A percentile compares a stretch with the other conserved stretches of the same genome.
Conservation (phyloP, 116 monocot genomes). For the Papilionanthe hybrid region DNA sequence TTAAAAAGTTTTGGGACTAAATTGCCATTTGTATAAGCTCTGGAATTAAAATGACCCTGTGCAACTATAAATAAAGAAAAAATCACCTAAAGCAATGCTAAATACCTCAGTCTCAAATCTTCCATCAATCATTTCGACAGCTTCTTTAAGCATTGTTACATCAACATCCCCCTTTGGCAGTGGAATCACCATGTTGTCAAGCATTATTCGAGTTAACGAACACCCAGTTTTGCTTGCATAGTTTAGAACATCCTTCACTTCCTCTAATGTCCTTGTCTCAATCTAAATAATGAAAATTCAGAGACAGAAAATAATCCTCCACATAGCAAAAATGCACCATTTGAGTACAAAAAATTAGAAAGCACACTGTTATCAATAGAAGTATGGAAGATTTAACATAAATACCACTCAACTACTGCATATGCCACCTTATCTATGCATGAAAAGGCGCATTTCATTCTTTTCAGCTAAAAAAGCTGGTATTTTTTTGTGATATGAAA, state of each 20-base stretch:
- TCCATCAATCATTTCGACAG: constrained; percentile 68
- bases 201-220: constrained; percentile 84
- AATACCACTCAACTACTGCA: too few relatives aligned
- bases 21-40: too few relatives aligned
- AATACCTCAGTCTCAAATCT: constrained; percentile 94
- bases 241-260: constrained; percentile 71
- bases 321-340: not conserved
- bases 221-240: constrained; percentile 68
- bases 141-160: constrained; percentile 87
- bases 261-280: constrained; percentile 90
- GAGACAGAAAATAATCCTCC: not conserved
- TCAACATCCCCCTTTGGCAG: constrained; percentile 75
- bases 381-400: too few relatives aligned
- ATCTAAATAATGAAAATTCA: constrained; percentile 36
- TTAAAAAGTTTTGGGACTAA: not conserved
- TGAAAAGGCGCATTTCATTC: too few relatives aligned
- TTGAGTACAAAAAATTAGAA: not conserved
- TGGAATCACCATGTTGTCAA: constrained; percentile 97
- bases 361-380: not conserved
- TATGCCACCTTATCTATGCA: too few relatives aligned
- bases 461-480: too few relatives aligned
- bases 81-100: not conserved
- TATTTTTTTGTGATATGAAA: too few relatives aligned
- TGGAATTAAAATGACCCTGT: too few relatives aligned
- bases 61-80: not conserved